These are phyloP conservation scores for Globisporangium iwayamae DNA, from an alignment of 352 stramenopile genomes.

Conservation along the genomic window DNA sequence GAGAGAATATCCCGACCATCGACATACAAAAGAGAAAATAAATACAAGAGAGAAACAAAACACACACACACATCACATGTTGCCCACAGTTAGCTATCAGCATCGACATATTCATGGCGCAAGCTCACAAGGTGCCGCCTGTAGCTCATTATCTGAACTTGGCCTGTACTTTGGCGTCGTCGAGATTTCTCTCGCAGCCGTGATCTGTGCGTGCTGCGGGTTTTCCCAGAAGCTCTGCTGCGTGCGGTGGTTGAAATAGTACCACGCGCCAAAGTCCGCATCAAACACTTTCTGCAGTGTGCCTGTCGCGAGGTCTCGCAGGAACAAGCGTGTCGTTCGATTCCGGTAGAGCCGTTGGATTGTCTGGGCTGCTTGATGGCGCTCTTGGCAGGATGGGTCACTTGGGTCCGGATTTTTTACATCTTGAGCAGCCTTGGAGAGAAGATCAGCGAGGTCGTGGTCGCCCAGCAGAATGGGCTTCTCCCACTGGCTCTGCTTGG, in stretches of 20 bases:
- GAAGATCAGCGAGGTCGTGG: neutral
- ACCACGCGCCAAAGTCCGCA: conserved; percentile 37
- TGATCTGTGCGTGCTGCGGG: conserved; percentile 25
- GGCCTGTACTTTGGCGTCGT: neutral
- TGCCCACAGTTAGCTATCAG: neutral
- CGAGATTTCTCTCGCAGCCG: neutral
- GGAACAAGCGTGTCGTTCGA: conserved; percentile 29
- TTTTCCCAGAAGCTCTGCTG: conserved; percentile 54
- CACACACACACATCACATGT: conserved; percentile 6
- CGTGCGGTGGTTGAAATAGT: conserved; percentile 54
- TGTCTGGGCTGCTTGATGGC: conserved; percentile 22
- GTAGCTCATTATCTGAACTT: too few species aligned
- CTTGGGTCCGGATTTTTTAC: neutral
- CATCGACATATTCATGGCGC: neutral
- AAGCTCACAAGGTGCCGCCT: too few species aligned
- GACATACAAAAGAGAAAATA: conserved; percentile 26
- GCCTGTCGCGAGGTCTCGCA: conserved; percentile 30
- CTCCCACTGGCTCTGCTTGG: conserved; percentile 27
- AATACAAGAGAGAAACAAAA: conserved; percentile 20
- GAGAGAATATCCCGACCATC: conserved; percentile 5
- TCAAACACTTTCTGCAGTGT: conserved; percentile 45
- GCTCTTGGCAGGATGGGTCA: neutral
- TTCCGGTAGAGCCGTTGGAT: conserved; percentile 40
- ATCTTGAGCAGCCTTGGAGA: neutral
- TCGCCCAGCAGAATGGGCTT: conserved; percentile 22